These are phyloP conservation scores for Dipteronia sinensis DNA, from an alignment of 345 rosid genomes.

Conservation along the genomic window DNA sequence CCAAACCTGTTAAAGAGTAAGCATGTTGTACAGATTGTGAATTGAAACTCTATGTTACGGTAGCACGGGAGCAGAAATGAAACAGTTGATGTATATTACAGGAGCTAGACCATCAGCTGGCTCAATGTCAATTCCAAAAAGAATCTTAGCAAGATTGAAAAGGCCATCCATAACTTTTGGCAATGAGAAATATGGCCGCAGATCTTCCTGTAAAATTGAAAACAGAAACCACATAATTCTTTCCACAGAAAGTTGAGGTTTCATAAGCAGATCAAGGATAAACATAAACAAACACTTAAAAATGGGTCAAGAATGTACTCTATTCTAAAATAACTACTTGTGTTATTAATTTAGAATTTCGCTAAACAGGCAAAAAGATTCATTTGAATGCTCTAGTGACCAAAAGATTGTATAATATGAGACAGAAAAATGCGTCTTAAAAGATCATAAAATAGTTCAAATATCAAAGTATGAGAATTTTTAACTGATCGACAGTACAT, in stretches of 20 bases:
- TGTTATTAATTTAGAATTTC: not conserved
- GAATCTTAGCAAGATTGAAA: slow-evolving; percentile 66
- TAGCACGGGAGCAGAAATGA: not conserved
- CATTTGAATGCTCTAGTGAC: not conserved
- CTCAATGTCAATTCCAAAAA: slow-evolving; percentile 75
- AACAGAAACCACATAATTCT: slow-evolving; percentile 7
- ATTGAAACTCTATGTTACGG: slow-evolving; percentile 1
- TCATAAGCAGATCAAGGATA: not conserved
- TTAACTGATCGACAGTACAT: too few relatives aligned
- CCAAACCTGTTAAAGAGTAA: slow-evolving; percentile 70
- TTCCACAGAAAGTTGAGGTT: not conserved
- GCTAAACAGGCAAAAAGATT: not conserved
- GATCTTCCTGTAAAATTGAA: slow-evolving; percentile 64
- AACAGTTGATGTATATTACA: slow-evolving; percentile 41
- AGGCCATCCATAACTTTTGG: slow-evolving; percentile 90
- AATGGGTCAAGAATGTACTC: not conserved
- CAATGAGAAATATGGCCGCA: slow-evolving; percentile 85
- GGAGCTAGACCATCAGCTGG: slow-evolving; percentile 92
- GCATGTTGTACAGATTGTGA: slow-evolving; percentile 20
- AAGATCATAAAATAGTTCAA: not conserved
- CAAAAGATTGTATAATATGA: not conserved
- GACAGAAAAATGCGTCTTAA: not conserved
- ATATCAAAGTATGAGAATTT: not conserved
- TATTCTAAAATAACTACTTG: not conserved
- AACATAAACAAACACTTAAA: not conserved